Conservation (phyloP, 2,329 filamentous ascomycete species). For the Gaeumannomyces sp. region DNA sequence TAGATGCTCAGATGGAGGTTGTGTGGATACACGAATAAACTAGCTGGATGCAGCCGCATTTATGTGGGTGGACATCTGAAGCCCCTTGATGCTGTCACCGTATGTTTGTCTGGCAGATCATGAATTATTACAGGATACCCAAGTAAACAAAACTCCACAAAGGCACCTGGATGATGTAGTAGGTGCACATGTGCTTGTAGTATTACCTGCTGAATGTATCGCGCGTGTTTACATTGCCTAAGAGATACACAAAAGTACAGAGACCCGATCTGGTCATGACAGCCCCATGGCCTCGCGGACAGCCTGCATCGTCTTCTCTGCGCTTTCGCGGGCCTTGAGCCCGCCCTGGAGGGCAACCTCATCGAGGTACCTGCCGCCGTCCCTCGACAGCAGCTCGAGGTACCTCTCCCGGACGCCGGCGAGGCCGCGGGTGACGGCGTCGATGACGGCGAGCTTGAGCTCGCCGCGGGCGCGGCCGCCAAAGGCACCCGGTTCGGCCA, state of each 20-base stretch:
- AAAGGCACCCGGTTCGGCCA: conserved; percentile 30
- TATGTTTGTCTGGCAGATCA: not conserved
- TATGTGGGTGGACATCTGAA: not conserved
- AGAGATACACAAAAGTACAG: not conserved
- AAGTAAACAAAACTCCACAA: not conserved
- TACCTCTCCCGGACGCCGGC: conserved; percentile 51
- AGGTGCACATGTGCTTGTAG: not conserved
- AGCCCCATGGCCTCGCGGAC: conserved; percentile 48
- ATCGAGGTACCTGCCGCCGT: conserved; percentile 32
- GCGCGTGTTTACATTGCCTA: not conserved
- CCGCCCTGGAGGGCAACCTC: conserved; percentile 54
- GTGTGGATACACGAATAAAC: not conserved
- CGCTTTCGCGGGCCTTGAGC: conserved; percentile 54
- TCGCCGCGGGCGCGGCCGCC: conserved; percentile 26
- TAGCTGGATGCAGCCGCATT: not conserved
- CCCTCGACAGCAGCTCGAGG: conserved; percentile 36
- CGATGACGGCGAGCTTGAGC: conserved; percentile 60
- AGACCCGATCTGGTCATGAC: conserved; percentile 13
- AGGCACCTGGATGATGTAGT: not conserved
- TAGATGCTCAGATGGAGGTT: not conserved
- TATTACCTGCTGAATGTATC: too few species aligned
- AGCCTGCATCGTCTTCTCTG: conserved; percentile 49
- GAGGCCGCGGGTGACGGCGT: conserved; percentile 48
- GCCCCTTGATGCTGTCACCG: not conserved
- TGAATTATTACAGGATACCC: not conserved